Conservation (phyloP, 2,329 filamentous ascomycete genomes). For the Talaromyces sp. region DNA sequence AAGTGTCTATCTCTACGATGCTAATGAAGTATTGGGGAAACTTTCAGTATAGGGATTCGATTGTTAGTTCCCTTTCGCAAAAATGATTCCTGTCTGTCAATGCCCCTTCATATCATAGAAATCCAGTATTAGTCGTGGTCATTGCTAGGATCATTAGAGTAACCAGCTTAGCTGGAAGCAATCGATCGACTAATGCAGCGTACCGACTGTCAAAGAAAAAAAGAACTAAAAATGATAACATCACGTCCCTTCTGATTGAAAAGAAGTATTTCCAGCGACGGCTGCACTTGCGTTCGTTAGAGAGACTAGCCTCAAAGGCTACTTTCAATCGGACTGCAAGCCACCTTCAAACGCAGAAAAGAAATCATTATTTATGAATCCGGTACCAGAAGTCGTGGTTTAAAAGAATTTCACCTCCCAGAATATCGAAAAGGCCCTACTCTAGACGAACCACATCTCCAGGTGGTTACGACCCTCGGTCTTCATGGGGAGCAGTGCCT, state of each 20-base stretch:
- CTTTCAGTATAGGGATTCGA: conserved; percentile 1
- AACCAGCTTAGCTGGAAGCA: conserved; percentile 4
- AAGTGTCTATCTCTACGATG: background rate
- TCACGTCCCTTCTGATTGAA: background rate
- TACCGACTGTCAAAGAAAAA: background rate
- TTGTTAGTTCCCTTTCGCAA: background rate
- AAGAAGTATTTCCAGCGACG: background rate
- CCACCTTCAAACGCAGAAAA: background rate
- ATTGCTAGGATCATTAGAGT: conserved; percentile 10
- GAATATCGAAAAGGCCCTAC: background rate
- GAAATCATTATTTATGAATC: background rate
- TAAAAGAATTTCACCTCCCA: background rate
- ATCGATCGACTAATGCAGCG: conserved; percentile 9
- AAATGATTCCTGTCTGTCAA: background rate
- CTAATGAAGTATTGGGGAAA: background rate
- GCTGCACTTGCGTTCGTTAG: background rate
- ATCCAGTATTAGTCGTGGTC: conserved; percentile 1
- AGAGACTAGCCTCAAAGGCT: background rate
- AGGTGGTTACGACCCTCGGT: conserved; percentile 16
- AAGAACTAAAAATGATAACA: background rate
- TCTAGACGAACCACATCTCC: conserved; percentile 20
- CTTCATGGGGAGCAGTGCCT: background rate
- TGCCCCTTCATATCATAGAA: conserved; percentile 6
- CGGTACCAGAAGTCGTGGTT: background rate
- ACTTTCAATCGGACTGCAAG: background rate